Base-by-base conservation (phyloP, 2,329 filamentous ascomycete genomes). In the Mollisiaceae sp. region DNA sequence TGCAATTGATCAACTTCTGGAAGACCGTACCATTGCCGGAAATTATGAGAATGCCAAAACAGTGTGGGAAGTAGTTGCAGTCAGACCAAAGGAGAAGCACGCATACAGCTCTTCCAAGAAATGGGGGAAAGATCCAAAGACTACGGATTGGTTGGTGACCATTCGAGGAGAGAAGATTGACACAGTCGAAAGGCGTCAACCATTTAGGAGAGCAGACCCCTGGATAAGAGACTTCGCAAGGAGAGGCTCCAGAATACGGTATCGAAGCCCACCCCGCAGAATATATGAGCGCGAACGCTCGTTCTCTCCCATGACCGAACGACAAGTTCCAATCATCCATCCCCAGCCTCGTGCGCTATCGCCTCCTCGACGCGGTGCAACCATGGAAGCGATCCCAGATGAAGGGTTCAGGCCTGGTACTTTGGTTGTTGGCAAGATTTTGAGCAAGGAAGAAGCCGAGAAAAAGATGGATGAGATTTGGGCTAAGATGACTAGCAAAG, bases 51-150 rank as follows among this genome's bases (percentile, higher is more conserved):
- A 41, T 8, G 60, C 38, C 27, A 69, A 64, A 32, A 56, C 65
- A 1, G 27, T 64, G n/a, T 69, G 67, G 67, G 58, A 56, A 20
- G 67, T 69, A 9, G 65, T 64, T 14, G 60, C 65, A 2, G 36
- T 69, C 20, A 47, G 61, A n/a, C 59, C 67, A 56, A 45, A 64
- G 24, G 45, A 65, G 43, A 67, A 63, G 20, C 63, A 62, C 32
- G 39, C 54, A 12, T 69, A 69, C 20, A 58, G 67, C 39, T 69
- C 63, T 12, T 11, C 62, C 18, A 69, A 67, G 63, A 67, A 67
- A 62, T 67, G 63, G 60, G 65, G 63, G 8, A 69, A 67, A 39
- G 59, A 67, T 36, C 63, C 61, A 4, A 20, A 36, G 22, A 57
- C 39, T 11, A 67, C 67, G 1, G 63, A 67, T 20, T 69, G 65